Conservation (phyloP, 768 basidiomycete genomes). For the Tylopilus vinaceipallidus region DNA sequence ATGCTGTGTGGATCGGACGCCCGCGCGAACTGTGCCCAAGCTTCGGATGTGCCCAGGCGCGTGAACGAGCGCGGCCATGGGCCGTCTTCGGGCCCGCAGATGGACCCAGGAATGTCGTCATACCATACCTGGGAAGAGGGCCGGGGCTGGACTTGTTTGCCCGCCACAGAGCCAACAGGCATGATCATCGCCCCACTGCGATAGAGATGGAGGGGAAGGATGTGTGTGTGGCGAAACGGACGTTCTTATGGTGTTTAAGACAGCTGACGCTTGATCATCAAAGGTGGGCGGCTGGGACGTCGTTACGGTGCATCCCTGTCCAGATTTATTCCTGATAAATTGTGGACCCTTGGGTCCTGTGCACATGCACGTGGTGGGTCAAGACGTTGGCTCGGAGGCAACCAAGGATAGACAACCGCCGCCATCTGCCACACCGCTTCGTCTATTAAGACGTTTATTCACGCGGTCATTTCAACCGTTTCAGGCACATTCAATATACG, state of each 20-base stretch:
- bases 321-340: slow-evolving; percentile 23
- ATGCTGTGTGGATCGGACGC: slow-evolving; percentile 52
- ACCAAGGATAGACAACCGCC: slow-evolving; percentile 15
- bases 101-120: slow-evolving; percentile 60
- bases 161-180: slow-evolving; percentile 16
- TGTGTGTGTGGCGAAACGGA: slow-evolving; percentile 3
- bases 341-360: slow-evolving; percentile 22
- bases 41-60: slow-evolving; percentile 46
- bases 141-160: slow-evolving; percentile 10
- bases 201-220: not conserved
- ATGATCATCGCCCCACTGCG: slow-evolving; percentile 14
- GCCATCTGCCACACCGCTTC: slow-evolving; percentile 10
- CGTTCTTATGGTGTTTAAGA: slow-evolving; percentile 24
- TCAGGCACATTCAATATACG: slow-evolving; percentile 13
- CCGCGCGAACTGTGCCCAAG: slow-evolving; percentile 51
- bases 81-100: slow-evolving; percentile 62
- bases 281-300: slow-evolving; percentile 11
- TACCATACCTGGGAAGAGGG: slow-evolving; percentile 44
- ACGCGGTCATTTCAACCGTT: slow-evolving; percentile 27
- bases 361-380: slow-evolving; percentile 26
- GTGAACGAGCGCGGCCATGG: slow-evolving; percentile 63
- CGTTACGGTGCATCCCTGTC: slow-evolving; percentile 21
- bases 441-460: slow-evolving; percentile 8
- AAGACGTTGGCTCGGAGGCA: slow-evolving; percentile 3
- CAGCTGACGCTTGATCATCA: slow-evolving; percentile 30